A percentile compares a stretch with the other conserved stretches of the same genome.
phyloP scores from a whole-genome alignment of 306 rosid genomes.

The Parietaria judaica region DNA sequence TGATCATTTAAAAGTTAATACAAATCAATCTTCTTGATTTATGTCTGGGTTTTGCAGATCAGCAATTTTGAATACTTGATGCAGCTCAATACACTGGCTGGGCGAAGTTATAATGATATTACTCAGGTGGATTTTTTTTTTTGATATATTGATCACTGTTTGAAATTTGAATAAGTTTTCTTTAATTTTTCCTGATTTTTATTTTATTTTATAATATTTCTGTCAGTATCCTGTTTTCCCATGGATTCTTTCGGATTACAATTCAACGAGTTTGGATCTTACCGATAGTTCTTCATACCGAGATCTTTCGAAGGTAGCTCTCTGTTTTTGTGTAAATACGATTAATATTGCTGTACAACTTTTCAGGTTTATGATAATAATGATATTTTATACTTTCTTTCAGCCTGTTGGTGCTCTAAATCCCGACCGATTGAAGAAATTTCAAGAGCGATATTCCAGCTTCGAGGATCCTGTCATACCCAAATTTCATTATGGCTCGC shows the following conservation, averaged over 20 bases:
- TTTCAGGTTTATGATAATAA: background rate
- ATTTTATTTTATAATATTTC: conserved; percentile 9
- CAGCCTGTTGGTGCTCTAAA: conserved; percentile 94
- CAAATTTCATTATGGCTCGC: conserved; percentile 95
- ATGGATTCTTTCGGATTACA: conserved; percentile 95
- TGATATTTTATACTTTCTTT: conserved; percentile 18
- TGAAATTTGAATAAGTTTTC: conserved; percentile 14
- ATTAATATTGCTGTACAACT: conserved; percentile 16
- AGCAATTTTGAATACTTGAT: conserved; percentile 97
- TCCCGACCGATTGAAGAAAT: conserved; percentile 68
- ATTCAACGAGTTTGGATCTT: conserved; percentile 76
- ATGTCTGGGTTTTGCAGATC: conserved; percentile 51
- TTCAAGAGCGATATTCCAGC: conserved; percentile 86
- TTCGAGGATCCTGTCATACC: conserved; percentile 95
- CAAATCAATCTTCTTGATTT: background rate
- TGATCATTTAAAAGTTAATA: background rate
- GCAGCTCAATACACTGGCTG: conserved; percentile 98
- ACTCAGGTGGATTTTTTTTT: conserved; percentile 67
- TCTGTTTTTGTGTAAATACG: conserved; percentile 18
- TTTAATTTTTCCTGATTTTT: conserved; percentile 15
- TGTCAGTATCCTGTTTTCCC: conserved; percentile 98
- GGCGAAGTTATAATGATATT: conserved; percentile 95
- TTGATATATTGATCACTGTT: conserved; percentile 13
- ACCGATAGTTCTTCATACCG: conserved; percentile 76
- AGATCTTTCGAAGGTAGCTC: conserved; percentile 83